Percentiles rank a stretch among this genome's conserved stretches.
Conservation (phyloP, 1,284 basidiomycete species). For the Rugosomyces carneus region DNA sequence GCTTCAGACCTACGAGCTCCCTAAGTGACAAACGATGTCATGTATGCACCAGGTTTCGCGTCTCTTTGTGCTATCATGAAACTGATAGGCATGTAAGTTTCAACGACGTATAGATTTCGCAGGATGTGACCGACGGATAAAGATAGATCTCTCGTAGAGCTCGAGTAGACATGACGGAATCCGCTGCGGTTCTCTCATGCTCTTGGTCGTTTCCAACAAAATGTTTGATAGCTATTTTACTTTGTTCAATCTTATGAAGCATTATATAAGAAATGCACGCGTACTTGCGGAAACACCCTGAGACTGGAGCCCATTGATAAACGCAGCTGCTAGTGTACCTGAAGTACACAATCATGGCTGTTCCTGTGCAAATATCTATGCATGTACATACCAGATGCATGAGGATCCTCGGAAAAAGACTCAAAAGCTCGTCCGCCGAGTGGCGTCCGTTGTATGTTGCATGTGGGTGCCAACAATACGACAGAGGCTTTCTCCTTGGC, state of each 20-base stretch:
- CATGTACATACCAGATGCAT: conserved; percentile 44
- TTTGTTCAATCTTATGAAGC: conserved; percentile 4
- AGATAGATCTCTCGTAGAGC: conserved; percentile 68
- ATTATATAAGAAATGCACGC: conserved; percentile 8
- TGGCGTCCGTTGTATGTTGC: conserved; percentile 63
- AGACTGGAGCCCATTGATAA: conserved; percentile 60
- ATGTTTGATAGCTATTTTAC: conserved; percentile 38
- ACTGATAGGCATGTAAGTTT: conserved; percentile 21
- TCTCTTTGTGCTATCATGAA: conserved; percentile 63
- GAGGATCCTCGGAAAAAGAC: conserved; percentile 64
- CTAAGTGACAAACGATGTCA: conserved; percentile 43
- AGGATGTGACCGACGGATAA: conserved; percentile 45
- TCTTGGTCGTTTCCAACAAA: conserved; percentile 63
- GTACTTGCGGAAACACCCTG: conserved; percentile 53
- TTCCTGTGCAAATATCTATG: neutral
- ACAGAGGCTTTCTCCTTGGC: conserved; percentile 60
- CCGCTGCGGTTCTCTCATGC: conserved; percentile 55
- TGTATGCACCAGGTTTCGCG: conserved; percentile 55
- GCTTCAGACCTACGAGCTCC: neutral
- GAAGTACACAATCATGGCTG: conserved; percentile 4
- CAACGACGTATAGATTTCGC: neutral
- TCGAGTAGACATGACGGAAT: conserved; percentile 56
- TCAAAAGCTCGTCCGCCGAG: conserved; percentile 63
- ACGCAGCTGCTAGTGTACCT: conserved; percentile 57
- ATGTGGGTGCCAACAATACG: conserved; percentile 60